These are phyloP conservation scores for Ganoderma sp. DNA, from an alignment of 1,284 basidiomycete species.

Conservation along the genomic window DNA sequence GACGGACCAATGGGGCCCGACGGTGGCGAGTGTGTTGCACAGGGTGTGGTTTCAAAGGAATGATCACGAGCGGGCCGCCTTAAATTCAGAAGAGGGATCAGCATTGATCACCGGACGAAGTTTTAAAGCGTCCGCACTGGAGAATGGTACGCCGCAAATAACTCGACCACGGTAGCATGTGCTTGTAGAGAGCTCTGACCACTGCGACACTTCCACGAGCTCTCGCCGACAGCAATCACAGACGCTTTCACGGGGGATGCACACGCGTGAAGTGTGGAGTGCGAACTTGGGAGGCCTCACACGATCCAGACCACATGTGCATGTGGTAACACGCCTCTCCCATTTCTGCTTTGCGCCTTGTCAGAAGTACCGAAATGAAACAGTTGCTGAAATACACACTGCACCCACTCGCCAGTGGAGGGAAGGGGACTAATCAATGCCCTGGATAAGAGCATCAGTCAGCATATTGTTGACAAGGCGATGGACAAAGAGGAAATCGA, in stretches of 20 bases:
- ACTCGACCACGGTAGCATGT: background rate
- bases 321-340: background rate
- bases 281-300: background rate
- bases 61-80: background rate
- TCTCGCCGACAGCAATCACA: background rate
- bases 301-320: background rate
- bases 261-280: background rate
- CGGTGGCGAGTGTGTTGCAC: background rate
- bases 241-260: background rate
- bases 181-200: background rate
- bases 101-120: background rate
- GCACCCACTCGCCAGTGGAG: background rate
- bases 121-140: conserved; percentile 3
- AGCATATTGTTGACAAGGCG: too few relatives aligned
- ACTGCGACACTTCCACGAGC: background rate
- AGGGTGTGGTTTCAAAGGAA: background rate
- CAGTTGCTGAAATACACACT: background rate
- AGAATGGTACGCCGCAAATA: background rate
- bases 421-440: too few relatives aligned
- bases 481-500: too few relatives aligned
- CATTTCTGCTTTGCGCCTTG: background rate
- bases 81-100: conserved; percentile 1
- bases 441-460: too few relatives aligned
- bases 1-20: background rate
- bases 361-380: background rate